These are phyloP conservation scores for Puccinia horiana DNA, from an alignment of 1,284 basidiomycete species.

Conservation along the genomic window DNA sequence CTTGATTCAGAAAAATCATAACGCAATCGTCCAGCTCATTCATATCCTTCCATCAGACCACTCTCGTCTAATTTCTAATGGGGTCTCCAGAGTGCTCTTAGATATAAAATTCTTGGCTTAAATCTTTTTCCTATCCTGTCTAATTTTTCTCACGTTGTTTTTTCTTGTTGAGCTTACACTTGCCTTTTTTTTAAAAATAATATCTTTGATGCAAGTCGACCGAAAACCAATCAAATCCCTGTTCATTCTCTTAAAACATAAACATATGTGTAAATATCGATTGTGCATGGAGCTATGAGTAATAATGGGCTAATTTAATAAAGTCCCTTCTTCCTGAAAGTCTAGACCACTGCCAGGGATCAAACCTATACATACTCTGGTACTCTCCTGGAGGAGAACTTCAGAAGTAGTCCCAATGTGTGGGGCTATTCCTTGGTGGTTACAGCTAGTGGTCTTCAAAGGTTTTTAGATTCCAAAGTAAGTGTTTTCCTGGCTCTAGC, in stretches of 20 bases:
- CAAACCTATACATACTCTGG: conserved; percentile 99
- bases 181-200: not conserved
- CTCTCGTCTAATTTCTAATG: not conserved
- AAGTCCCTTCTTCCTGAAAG: too few species aligned
- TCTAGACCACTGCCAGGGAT: conserved; percentile 97
- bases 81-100: conserved; percentile 15
- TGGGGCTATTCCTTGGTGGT: conserved; percentile 99
- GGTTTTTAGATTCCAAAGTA: conserved; percentile 71
- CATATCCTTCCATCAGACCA: not conserved
- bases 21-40: not conserved
- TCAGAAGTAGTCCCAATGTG: conserved; percentile 97
- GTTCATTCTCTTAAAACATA: too few species aligned
- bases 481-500: conserved; percentile 16
- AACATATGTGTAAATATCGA: too few species aligned
- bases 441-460: conserved; percentile 92
- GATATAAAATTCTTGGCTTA: conserved; percentile 14
- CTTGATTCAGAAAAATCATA: conserved; percentile 60
- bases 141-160: not conserved
- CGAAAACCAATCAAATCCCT: too few species aligned
- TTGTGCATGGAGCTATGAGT: too few species aligned
- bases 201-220: too few species aligned
- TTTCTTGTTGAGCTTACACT: not conserved
- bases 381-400: conserved; percentile 95
- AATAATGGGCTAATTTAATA: too few species aligned
- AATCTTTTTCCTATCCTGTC: not conserved